These are phyloP conservation scores for Venturia effusa DNA, from an alignment of 2,329 filamentous ascomycete species.

Conservation along the genomic window DNA sequence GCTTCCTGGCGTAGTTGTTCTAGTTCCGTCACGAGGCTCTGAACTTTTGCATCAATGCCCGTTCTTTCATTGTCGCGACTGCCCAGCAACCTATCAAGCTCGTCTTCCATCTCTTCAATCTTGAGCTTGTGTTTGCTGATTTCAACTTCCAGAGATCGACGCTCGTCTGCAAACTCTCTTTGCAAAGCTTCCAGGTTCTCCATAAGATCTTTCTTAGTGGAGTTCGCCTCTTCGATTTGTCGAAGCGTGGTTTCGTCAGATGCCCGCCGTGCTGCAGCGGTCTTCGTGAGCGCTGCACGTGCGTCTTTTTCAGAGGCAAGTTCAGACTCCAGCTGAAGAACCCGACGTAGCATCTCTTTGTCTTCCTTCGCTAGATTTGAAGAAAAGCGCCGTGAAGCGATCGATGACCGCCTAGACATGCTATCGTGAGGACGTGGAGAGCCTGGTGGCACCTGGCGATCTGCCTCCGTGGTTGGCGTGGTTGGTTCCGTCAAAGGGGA, in stretches of 20 bases:
- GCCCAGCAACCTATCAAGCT: conserved; percentile 74
- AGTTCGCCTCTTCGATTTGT: conserved; percentile 74
- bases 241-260: conserved; percentile 46
- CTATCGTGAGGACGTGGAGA: conserved; percentile 24
- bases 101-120: conserved; percentile 83
- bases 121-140: conserved; percentile 64
- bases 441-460: neutral
- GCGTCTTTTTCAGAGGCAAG: conserved; percentile 62
- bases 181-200: conserved; percentile 90
- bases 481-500: conserved; percentile 5
- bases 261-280: conserved; percentile 2
- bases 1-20: conserved; percentile 44
- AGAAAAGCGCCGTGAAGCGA: conserved; percentile 51
- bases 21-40: conserved; percentile 59
- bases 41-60: conserved; percentile 56
- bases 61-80: conserved; percentile 74
- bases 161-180: conserved; percentile 75
- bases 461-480: conserved; percentile 8
- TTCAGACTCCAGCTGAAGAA: conserved; percentile 65
- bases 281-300: conserved; percentile 52
- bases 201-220: conserved; percentile 86
- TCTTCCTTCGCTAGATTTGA: conserved; percentile 49
- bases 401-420: conserved; percentile 46
- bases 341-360: conserved; percentile 49
- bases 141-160: conserved; percentile 72